Evolutionary conservation across 345 rosid genomes (phyloP), one percentile per base, ranked within the genome.

Genomic region (Moricandia moricandioides): DNA sequence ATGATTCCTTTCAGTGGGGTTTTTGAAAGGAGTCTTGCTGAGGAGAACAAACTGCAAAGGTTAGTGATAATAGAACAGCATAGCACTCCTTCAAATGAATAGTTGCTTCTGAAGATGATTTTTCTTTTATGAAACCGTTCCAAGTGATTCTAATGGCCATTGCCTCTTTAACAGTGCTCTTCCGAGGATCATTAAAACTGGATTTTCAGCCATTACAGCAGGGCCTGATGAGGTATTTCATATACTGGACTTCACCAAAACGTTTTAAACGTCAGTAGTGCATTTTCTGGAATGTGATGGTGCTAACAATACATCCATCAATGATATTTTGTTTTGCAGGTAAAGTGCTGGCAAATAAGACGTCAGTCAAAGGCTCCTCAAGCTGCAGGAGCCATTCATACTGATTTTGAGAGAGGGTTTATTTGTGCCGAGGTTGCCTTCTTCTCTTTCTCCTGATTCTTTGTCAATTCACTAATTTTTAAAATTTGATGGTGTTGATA

Each of bases 291-390:
- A 21, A 21, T 21, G 31, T 29, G 3, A 29, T 29, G 24, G 24
- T 21, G 24, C 24, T 29, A 12, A 61, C 24, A 35, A 7, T 17
- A 37, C 27, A 34, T 43, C 14, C 14, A 21, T 65, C 45, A 18
- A 66, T 63, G 12, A 67, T 43, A 69, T 74, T 73, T 29, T 68
- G 49, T 65, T 65, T 78, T 80, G 39, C 84, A 94, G 98, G 98
- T 94, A 21, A 94, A 90, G 58, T 91, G 98, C 87, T 94, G 98
- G 98, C 98, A 94, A 81, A 94, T 94, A 80, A 80, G 98, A 78
- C 80, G 93, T 56, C 97, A 81, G 80, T 67, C 95, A 67, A 94
- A 94, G 82, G 97, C 98, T 66, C 98, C 98, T 70, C 98, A 94
- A 80, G 96, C 98, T 71, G 98, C 97, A 43, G 98, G 98, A 78